Evolutionary conservation across 345 rosid species (phyloP), one percentile per base, ranked within the genome.

Genomic region (Cardamine chenopodiifolia): DNA sequence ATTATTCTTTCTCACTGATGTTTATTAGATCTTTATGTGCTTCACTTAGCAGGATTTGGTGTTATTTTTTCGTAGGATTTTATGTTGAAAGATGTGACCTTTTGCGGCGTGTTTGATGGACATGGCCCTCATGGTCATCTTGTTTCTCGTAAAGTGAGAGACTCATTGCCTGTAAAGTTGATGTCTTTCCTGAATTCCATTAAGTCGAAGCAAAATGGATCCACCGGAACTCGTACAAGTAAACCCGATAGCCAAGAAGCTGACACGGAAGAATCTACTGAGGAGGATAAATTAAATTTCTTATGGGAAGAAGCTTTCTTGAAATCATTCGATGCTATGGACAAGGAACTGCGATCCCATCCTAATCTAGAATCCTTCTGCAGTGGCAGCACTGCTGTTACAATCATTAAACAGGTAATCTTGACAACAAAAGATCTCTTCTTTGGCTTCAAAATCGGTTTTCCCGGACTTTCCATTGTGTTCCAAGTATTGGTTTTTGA

Each of bases 61-160:
- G 56, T 66, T 12, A 12, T 18, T 17, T 65, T 59, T 37, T 19
- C 84, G 56, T 76, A 95, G 99, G 99, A 95, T 80, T 96, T 90
- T 85, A 72, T 89, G 85, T 74, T 85, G n/a, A 90, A 90, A 75
- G 98, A 92, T 78, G 87, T 85, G 78, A 96, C 87, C 4, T 92
- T 96, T 66, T 92, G 97, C 52, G 99, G 99, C 25, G 88, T 96
- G 31, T 96, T 96, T 73, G 99, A 96, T 83, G 99, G 99, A 73
- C 99, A 96, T 76, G 99, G 99, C 62, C 99, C 99, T 39, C 89
- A 90, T 63, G 99, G 99, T 48, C 99, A 96, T 86, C 97, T 88
- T 54, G 99, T 96, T 71, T 90, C 99, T 26, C 92, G 93, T 73
- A 95, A 88, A 84, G 99, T 95, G 68, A 90, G 97, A 84, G 99